Percentiles rank a stretch among this genome's conserved stretches.
Evolutionary conservation across 371 early-diverging fungal genomes (phyloP).

Genomic region (Syncephalastrum racemosum): DNA sequence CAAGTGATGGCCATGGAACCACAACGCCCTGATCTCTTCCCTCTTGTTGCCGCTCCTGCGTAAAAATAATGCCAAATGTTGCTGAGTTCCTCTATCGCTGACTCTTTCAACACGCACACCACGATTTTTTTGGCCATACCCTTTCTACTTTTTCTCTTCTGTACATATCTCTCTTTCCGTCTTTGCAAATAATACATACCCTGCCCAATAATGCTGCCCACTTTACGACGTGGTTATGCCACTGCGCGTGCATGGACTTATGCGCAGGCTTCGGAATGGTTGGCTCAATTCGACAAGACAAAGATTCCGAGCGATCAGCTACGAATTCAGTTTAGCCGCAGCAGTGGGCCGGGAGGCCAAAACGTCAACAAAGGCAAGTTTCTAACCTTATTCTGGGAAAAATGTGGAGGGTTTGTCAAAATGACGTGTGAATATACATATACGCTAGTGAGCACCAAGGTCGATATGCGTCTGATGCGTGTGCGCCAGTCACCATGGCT

Average conservation of each 20-base stretch:
- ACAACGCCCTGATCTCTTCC: no score
- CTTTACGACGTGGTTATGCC: neutral
- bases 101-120: no score
- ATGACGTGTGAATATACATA: neutral
- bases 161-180: neutral
- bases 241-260: constrained; percentile 23
- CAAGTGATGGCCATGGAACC: no score
- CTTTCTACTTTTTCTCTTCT: constrained; percentile 4
- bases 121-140: neutral
- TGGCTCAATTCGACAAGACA: constrained; percentile 24
- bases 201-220: neutral
- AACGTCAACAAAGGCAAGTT: constrained; percentile 85
- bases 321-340: constrained; percentile 32
- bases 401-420: neutral
- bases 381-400: no score
- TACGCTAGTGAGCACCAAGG: constrained; percentile 80
- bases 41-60: no score
- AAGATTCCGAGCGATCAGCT: constrained; percentile 40
- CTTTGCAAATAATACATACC: neutral
- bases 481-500: constrained; percentile 74
- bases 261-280: constrained; percentile 35
- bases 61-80: no score
- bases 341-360: constrained; percentile 88
- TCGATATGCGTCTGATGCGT: constrained; percentile 67
- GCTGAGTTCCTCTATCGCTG: neutral